Conservation (phyloP, 2,329 filamentous ascomycete species). For the Kalaharituber pfeilii region DNA sequence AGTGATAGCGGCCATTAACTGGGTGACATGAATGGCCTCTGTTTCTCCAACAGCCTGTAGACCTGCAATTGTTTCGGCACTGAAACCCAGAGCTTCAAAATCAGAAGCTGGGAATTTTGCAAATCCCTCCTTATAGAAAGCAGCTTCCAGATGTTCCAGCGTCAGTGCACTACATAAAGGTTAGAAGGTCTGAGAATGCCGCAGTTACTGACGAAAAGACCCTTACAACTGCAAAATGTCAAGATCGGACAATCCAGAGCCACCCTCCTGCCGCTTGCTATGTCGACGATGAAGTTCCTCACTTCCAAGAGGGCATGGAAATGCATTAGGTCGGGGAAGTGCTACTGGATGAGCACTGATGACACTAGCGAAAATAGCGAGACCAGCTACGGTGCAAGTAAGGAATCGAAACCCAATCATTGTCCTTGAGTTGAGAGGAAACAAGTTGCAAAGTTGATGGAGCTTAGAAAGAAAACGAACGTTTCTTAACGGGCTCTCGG, state of each 20-base stretch:
- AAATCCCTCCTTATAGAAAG: constrained; percentile 57
- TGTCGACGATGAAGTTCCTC: background rate
- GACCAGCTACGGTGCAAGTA: background rate
- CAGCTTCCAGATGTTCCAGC: constrained; percentile 55
- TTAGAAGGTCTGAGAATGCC: background rate
- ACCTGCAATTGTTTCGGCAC: constrained; percentile 38
- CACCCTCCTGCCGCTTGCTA: constrained; percentile 7
- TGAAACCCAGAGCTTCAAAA: constrained; percentile 46
- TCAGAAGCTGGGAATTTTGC: constrained; percentile 45
- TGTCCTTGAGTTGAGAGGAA: background rate
- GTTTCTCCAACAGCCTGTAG: constrained; percentile 45
- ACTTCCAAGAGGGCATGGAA: background rate
- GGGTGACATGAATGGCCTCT: constrained; percentile 45
- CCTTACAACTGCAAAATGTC: constrained; percentile 39
- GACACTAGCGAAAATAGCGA: background rate
- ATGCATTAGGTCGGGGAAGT: background rate
- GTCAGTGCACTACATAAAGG: constrained; percentile 43
- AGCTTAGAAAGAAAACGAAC: background rate
- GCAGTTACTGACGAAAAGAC: background rate
- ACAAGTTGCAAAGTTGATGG: background rate
- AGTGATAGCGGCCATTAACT: constrained; percentile 43
- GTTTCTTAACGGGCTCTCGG: background rate
- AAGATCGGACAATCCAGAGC: constrained; percentile 32
- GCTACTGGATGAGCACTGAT: background rate
- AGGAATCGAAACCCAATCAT: background rate